Base-by-base conservation (phyloP, 129 eudicot genomes). In the Dittrichia graveolens region DNA sequence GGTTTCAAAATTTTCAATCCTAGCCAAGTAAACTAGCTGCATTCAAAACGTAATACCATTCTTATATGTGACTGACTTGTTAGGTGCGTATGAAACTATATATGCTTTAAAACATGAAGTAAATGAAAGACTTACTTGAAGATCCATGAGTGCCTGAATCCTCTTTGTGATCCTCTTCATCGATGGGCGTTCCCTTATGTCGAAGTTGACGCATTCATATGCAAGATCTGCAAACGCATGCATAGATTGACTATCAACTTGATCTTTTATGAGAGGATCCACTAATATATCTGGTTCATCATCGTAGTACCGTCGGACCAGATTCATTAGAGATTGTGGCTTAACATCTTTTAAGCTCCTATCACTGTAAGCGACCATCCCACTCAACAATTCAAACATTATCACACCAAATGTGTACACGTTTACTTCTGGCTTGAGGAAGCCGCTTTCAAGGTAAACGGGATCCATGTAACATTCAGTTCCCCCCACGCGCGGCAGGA, bases 351-450 rank as follows among this genome's bases (percentile, higher is more conserved):
- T 44, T 3, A 46, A 34, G 56, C 31, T 24, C 16, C 3, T 46
- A 1, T 66, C 8, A 12, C 12, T 7, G 3, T 4, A n/a, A 47
- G 42, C 72, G 12, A 66, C 15, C 44, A 66, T 66, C 45, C 73
- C 73, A 50, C 73, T 49, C 41, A 65, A 9, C 35, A 65, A 7
- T 19, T 65, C 55, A 44, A 65, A 65, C 3, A 65, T 9, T 10
- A 65, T 54, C 54, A 65, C 70, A 4, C 70, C 55, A 44, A 65
- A 65, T 9, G 70, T 0, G 35, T 65, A 65, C 41, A 44, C 70
- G 15, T 65, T 54, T 4, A 24, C 5, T 24, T 5, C 8, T 52
- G 8, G 3, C 24, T 15, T 50, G 4, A 52, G 57, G 31, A 65
- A 15, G 49, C 53, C 16, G 44, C 55, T 65, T 65, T 44, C 10